Percentiles rank a stretch among this genome's conserved stretches.
phyloP scores from a whole-genome alignment of 2,329 filamentous ascomycete genomes.

The Xylariomycetidae sp. region DNA sequence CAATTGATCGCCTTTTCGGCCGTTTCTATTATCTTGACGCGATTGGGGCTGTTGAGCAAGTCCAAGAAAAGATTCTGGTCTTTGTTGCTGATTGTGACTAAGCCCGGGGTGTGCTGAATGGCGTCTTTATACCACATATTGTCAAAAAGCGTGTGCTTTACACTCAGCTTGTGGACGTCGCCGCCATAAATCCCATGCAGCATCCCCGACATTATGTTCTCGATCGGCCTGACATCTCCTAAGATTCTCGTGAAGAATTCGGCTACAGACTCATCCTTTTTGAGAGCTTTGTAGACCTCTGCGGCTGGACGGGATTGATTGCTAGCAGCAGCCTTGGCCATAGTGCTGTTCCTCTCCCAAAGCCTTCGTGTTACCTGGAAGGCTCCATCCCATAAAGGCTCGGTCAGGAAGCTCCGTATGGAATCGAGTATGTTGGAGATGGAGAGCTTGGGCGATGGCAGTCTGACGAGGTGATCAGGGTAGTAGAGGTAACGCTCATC shows the following conservation, averaged over 20 bases:
- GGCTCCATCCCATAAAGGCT: slow-evolving; percentile 22
- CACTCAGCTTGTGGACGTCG: slow-evolving; percentile 76
- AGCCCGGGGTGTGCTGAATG: neutral
- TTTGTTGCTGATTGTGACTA: slow-evolving; percentile 11
- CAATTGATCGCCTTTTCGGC: slow-evolving; percentile 20
- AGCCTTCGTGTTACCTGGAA: slow-evolving; percentile 6
- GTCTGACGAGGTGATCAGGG: slow-evolving; percentile 69
- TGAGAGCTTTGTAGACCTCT: slow-evolving; percentile 20
- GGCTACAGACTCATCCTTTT: slow-evolving; percentile 67
- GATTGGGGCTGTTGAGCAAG: slow-evolving; percentile 17
- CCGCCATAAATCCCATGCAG: slow-evolving; percentile 91
- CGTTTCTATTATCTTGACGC: slow-evolving; percentile 20
- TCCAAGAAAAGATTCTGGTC: slow-evolving; percentile 17
- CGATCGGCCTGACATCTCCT: slow-evolving; percentile 47
- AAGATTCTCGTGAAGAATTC: slow-evolving; percentile 57
- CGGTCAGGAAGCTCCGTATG: slow-evolving; percentile 12
- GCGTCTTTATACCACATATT: slow-evolving; percentile 41
- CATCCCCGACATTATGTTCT: slow-evolving; percentile 72
- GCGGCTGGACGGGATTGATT: no score
- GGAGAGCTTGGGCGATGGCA: slow-evolving; percentile 11
- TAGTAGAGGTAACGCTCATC: slow-evolving; percentile 78
- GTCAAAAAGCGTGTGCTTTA: slow-evolving; percentile 55
- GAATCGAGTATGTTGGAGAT: slow-evolving; percentile 7
- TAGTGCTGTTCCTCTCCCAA: slow-evolving; percentile 3
- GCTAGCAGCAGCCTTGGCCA: no score